Evolutionary conservation across 345 rosid species (phyloP), one percentile per base, ranked within the genome.

Genomic region (Eucalyptus shirleyi): DNA sequence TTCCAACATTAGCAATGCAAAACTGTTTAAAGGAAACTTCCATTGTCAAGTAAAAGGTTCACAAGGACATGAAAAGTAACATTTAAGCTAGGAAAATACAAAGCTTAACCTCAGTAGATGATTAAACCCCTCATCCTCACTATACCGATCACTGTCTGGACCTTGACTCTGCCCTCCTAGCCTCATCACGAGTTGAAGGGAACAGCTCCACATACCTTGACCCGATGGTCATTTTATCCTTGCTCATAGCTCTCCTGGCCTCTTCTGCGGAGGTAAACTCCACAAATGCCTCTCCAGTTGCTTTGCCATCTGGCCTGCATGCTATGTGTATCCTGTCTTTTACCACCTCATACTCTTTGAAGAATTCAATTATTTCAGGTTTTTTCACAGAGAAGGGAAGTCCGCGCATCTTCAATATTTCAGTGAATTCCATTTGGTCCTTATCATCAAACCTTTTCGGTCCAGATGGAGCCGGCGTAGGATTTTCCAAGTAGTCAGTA

Each of bases 201-300:
- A 97, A 97, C 89, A 97, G 88, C 94, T 97, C 99, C 12, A 96
- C 98, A 21, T 96, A 96, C 92, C 99, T 97, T 4, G 96, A 90
- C 86, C 99, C 99, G 24, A 97, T 96, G 32, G 95, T 94, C 99
- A 95, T 96, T 95, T 96, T 97, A 93, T 97, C 98, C 93, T 94
- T 97, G 89, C 89, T 87, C 99, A 97, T 97, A 9, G 99, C 99
- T 90, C 93, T 93, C 93, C 91, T 96, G 7, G 99, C 99, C 93
- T 96, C 99, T 16, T 95, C 99, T 1, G 89, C 89, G 4, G 99
- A 94, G 87, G 90, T 92, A 92, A 97, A 97, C 94, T 96, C 99
- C 87, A 95, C 99, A 88, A 91, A 97, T 30, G 99, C 99, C 91
- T 97, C 98, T 45, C 99, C 99, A 1, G 99, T 97, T 91, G 99